Conservation (phyloP, 495 filamentous ascomycete species). For the Ascodesmis nigricans region DNA sequence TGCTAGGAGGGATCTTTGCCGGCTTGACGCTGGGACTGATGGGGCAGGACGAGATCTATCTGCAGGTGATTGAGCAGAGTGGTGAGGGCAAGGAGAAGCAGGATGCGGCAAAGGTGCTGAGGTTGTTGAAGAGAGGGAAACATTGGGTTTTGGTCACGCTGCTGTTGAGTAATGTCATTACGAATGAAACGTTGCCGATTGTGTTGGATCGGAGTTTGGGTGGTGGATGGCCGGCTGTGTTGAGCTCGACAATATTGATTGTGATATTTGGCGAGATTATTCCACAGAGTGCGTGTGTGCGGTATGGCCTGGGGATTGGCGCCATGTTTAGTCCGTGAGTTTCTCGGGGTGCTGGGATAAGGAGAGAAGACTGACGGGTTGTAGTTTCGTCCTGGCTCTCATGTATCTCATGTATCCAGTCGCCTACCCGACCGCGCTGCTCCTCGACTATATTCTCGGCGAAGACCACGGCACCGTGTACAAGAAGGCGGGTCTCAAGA, state of each 20-base stretch:
- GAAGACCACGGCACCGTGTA: slow-evolving; percentile 87
- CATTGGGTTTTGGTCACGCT: slow-evolving; percentile 98
- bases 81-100: slow-evolving; percentile 59
- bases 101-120: slow-evolving; percentile 60
- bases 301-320: slow-evolving; percentile 90
- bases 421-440: slow-evolving; percentile 74
- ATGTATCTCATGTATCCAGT: slow-evolving; percentile 83
- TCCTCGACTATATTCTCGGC: slow-evolving; percentile 69
- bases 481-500: slow-evolving; percentile 85
- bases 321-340: slow-evolving; percentile 61
- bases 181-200: slow-evolving; percentile 91
- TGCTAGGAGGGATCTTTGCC: slow-evolving; percentile 83
- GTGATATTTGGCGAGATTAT: slow-evolving; percentile 96
- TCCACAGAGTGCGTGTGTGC: slow-evolving; percentile 87
- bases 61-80: slow-evolving; percentile 79
- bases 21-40: slow-evolving; percentile 82
- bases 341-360: no score
- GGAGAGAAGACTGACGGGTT: no score
- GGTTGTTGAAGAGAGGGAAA: slow-evolving; percentile 66
- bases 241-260: slow-evolving; percentile 81
- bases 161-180: slow-evolving; percentile 87
- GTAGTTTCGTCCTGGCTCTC: slow-evolving; percentile 48
- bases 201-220: slow-evolving; percentile 83
- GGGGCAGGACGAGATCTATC: slow-evolving; percentile 87
- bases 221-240: slow-evolving; percentile 81